Evolutionary conservation across 306 rosid genomes (phyloP).

Genomic region (Fagus crenata): DNA sequence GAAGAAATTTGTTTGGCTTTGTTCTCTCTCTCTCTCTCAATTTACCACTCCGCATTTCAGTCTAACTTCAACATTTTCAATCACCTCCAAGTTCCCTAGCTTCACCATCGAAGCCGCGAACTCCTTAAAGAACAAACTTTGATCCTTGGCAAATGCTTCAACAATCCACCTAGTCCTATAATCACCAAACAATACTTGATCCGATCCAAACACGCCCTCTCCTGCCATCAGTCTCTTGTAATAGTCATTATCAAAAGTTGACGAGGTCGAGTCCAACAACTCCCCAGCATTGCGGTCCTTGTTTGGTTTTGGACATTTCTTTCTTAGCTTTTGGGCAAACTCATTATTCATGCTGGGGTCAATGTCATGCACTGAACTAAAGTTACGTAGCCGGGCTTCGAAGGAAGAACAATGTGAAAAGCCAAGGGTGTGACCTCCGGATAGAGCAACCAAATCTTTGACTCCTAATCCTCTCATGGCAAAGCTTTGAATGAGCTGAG

Average conservation of each 20-base stretch:
- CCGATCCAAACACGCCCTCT: constrained; percentile 63
- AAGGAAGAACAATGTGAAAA: constrained; percentile 72
- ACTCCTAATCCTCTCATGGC: constrained; percentile 58
- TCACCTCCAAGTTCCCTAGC: constrained; percentile 58
- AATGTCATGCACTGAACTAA: constrained; percentile 43
- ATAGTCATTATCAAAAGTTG: constrained; percentile 70
- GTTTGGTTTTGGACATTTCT: constrained; percentile 50
- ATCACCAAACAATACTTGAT: constrained; percentile 60
- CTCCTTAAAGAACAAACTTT: constrained; percentile 54
- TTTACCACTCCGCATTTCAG: constrained; percentile 52
- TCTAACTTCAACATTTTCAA: constrained; percentile 58
- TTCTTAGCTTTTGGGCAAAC: constrained; percentile 44
- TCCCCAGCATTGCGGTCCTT: constrained; percentile 47
- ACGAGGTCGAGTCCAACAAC: constrained; percentile 62
- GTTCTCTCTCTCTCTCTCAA: constrained; percentile 27
- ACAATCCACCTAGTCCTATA: constrained; percentile 64
- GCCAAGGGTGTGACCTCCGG: constrained; percentile 79
- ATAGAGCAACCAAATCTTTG: constrained; percentile 69
- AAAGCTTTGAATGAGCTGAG: constrained; percentile 56
- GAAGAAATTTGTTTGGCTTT: not conserved
- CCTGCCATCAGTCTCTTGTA: constrained; percentile 49
- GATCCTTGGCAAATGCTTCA: constrained; percentile 64
- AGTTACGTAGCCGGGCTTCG: constrained; percentile 44
- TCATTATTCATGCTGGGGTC: constrained; percentile 55
- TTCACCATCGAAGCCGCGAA: constrained; percentile 67